phyloP scores from a whole-genome alignment of 2,329 filamentous ascomycete species.

The Tolypocladium capitatum region DNA sequence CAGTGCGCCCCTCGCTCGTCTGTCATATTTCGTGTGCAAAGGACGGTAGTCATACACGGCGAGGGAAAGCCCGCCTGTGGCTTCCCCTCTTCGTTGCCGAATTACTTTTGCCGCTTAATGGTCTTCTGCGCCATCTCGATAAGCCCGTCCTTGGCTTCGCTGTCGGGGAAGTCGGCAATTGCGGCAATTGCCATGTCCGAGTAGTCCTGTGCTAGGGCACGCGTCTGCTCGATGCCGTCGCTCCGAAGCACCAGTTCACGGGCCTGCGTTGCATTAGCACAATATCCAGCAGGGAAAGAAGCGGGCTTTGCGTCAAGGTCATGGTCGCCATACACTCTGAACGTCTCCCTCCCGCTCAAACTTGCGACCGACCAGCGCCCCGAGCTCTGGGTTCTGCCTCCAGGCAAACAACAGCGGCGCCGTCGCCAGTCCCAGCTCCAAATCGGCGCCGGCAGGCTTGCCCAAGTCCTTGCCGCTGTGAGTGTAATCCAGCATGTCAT shows the following conservation, averaged over 20 bases:
- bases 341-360: constrained; percentile 79
- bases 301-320: background rate
- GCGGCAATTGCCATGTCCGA: constrained; percentile 75
- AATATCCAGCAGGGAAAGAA: no score
- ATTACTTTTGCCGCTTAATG: constrained; percentile 71
- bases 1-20: background rate
- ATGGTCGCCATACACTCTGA: constrained; percentile 47
- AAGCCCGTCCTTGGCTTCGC: constrained; percentile 83
- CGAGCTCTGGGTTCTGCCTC: constrained; percentile 76
- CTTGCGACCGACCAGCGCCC: constrained; percentile 80
- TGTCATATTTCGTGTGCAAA: background rate
- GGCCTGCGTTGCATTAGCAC: constrained; percentile 41
- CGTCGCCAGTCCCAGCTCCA: constrained; percentile 86
- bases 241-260: constrained; percentile 71
- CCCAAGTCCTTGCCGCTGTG: constrained; percentile 72
- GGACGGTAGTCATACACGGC: constrained; percentile 11
- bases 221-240: constrained; percentile 83
- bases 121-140: constrained; percentile 92
- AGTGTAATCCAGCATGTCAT: constrained; percentile 97
- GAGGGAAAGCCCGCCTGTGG: background rate
- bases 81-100: background rate
- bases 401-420: constrained; percentile 91
- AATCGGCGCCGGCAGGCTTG: constrained; percentile 87
- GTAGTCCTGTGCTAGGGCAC: constrained; percentile 81
- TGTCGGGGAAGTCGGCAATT: constrained; percentile 78